These are phyloP conservation scores for Aspergillus quadricinctus DNA, from an alignment of 2,329 filamentous ascomycete species.

Conservation along the genomic window DNA sequence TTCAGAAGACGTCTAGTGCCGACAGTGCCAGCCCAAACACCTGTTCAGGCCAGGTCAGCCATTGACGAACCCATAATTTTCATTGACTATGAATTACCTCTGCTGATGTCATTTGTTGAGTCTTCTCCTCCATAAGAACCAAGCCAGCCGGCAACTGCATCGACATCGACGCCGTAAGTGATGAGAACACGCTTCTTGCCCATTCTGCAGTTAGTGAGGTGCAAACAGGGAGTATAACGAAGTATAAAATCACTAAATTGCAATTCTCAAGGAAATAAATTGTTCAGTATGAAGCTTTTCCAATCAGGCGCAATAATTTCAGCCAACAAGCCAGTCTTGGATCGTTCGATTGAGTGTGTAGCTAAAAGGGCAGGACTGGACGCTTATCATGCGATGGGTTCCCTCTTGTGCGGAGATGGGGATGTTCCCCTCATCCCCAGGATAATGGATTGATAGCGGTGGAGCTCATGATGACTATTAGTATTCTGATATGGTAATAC, in stretches of 20 bases:
- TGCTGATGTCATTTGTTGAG: slow-evolving; percentile 28
- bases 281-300: neutral
- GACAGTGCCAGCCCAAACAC: slow-evolving; percentile 64
- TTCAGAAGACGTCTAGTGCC: slow-evolving; percentile 64
- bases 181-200: slow-evolving; percentile 22
- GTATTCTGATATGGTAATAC: neutral
- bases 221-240: neutral
- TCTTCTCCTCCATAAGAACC: slow-evolving; percentile 13
- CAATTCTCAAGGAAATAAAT: neutral
- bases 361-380: neutral
- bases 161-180: slow-evolving; percentile 30
- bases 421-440: neutral
- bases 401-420: neutral
- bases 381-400: neutral
- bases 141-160: slow-evolving; percentile 27
- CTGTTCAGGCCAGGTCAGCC: slow-evolving; percentile 24
- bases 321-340: slow-evolving; percentile 13
- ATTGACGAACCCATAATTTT: neutral
- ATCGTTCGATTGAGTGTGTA: slow-evolving; percentile 11
- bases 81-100: slow-evolving; percentile 16
- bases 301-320: neutral
- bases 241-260: neutral
- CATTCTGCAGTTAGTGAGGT: neutral
- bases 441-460: neutral
- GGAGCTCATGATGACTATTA: neutral